Conservation (phyloP, 768 basidiomycete species). For the Boletus vinaceobasis region DNA sequence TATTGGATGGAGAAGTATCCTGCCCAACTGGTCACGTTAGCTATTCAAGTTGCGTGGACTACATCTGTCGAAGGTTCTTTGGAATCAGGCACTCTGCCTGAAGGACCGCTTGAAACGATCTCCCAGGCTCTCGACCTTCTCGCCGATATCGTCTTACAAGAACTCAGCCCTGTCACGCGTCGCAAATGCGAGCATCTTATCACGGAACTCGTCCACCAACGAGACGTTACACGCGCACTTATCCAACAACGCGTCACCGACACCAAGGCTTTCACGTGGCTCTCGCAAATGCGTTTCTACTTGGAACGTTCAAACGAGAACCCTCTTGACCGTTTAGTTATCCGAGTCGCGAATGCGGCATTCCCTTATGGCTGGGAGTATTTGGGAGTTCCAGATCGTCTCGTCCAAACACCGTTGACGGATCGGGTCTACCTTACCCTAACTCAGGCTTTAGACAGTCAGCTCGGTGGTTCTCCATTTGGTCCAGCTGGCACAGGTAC, state of each 20-base stretch:
- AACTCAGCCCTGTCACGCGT: conserved; percentile 86
- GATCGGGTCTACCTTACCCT: conserved; percentile 95
- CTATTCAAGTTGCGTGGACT: conserved; percentile 95
- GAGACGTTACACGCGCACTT: conserved; percentile 87
- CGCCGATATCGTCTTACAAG: conserved; percentile 93
- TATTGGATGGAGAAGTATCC: conserved; percentile 93
- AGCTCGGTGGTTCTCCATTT: conserved; percentile 96
- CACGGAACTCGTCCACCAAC: conserved; percentile 96
- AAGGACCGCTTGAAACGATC: conserved; percentile 69
- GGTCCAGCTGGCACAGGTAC: conserved; percentile 95
- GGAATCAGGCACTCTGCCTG: conserved; percentile 51
- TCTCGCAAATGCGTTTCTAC: conserved; percentile 99
- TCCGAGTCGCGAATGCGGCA: conserved; percentile 83
- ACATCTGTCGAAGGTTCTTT: conserved; percentile 71
- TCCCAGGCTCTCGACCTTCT: conserved; percentile 85
- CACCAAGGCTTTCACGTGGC: conserved; percentile 80
- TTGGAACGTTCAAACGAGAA: conserved; percentile 68
- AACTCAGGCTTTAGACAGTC: conserved; percentile 91
- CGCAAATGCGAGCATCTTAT: conserved; percentile 98
- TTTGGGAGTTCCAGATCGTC: conserved; percentile 91
- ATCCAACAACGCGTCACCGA: conserved; percentile 62
- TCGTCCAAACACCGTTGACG: conserved; percentile 97
- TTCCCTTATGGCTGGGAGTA: conserved; percentile 99
- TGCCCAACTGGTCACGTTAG: conserved; percentile 94
- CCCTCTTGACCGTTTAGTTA: conserved; percentile 74